Conservation (phyloP, 352 stramenopile species). For the Globisporangium spinosum region DNA sequence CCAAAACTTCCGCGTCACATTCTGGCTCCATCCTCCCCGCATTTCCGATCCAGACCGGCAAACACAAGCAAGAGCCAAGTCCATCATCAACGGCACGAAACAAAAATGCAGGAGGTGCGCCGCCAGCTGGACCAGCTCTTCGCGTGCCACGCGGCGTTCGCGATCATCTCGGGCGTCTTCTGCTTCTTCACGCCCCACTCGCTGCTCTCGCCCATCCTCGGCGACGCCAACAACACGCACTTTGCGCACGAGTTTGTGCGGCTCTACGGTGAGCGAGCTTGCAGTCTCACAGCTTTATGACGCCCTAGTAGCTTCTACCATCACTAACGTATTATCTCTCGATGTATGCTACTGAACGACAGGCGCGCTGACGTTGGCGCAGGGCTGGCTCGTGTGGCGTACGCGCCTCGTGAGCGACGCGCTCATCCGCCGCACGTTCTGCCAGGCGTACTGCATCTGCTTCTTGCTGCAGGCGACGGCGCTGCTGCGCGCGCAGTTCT, state of each 20-base stretch:
- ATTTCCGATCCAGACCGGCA: neutral
- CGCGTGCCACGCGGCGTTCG: slow-evolving; percentile 64
- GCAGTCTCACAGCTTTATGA: neutral
- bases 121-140: slow-evolving; percentile 83
- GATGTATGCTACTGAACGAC: neutral
- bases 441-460: slow-evolving; percentile 86
- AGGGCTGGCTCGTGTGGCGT: slow-evolving; percentile 85
- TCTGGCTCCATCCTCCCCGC: slow-evolving; percentile 7
- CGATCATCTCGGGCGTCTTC: slow-evolving; percentile 56
- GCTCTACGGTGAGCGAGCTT: slow-evolving; percentile 57
- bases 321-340: neutral
- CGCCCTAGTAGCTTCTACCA: no score
- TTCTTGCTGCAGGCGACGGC: slow-evolving; percentile 75
- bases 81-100: neutral
- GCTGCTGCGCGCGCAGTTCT: slow-evolving; percentile 67
- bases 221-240: slow-evolving; percentile 74
- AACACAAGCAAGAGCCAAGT: neutral
- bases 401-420: slow-evolving; percentile 83
- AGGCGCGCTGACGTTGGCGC: slow-evolving; percentile 77
- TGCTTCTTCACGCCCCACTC: slow-evolving; percentile 83
- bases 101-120: slow-evolving; percentile 50
- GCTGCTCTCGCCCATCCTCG: slow-evolving; percentile 71
- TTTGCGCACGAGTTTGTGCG: slow-evolving; percentile 84
- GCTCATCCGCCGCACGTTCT: slow-evolving; percentile 83
- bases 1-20: slow-evolving; percentile 7